These are phyloP conservation scores for Magnaporthiopsis incrustans DNA, from an alignment of 2,329 filamentous ascomycete genomes.

Conservation along the genomic window DNA sequence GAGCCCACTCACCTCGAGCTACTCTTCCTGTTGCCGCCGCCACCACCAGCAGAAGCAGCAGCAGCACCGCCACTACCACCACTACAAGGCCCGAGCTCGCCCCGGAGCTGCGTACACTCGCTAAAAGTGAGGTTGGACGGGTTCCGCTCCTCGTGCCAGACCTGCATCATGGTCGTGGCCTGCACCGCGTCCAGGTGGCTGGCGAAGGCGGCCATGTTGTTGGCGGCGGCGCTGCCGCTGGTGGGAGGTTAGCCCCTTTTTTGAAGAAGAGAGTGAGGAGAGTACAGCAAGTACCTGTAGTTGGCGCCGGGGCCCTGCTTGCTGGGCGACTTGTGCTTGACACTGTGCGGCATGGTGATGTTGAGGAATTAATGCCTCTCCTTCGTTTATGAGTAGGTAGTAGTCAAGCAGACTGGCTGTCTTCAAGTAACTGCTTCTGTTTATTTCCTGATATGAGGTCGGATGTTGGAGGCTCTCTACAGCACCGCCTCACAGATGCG, in stretches of 20 bases:
- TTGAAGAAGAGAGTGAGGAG: too few species aligned
- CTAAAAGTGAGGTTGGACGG: conserved; percentile 16
- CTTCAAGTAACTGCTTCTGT: too few species aligned
- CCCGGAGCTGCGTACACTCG: conserved; percentile 12
- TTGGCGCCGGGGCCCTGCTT: background rate
- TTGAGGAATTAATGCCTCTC: too few species aligned
- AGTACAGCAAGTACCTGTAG: background rate
- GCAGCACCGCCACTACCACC: background rate
- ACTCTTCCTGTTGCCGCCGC: background rate
- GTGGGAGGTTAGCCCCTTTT: background rate
- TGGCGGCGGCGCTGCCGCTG: background rate
- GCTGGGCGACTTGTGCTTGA: background rate
- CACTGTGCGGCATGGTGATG: background rate
- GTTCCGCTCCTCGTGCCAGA: conserved; percentile 16
- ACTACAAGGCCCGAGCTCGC: background rate
- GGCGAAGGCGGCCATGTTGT: background rate
- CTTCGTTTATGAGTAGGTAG: too few species aligned
- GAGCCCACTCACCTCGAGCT: background rate
- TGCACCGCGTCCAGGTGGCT: conserved; percentile 2
- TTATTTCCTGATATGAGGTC: too few species aligned
- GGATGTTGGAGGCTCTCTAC: too few species aligned
- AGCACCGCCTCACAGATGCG: too few species aligned
- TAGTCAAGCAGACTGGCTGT: too few species aligned
- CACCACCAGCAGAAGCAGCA: too few species aligned
- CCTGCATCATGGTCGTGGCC: conserved; percentile 14